phyloP scores from a whole-genome alignment of 108 stramenopile genomes.

The Discostella pseudostelligera region DNA sequence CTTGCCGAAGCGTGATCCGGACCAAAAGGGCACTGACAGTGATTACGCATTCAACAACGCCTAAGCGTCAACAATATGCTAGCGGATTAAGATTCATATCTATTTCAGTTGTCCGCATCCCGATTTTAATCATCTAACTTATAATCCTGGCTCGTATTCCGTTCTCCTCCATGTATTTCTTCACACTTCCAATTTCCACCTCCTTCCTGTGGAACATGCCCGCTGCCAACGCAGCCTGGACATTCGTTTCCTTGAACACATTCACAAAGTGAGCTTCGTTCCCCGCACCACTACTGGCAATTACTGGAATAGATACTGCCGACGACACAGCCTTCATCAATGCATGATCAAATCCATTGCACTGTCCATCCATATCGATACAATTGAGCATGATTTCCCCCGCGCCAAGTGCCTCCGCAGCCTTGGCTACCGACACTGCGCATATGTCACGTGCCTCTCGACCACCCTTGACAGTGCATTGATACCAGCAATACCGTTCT shows the following conservation, averaged over 20 bases:
- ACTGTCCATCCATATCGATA: conserved; percentile 98
- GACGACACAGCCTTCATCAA: conserved; percentile 88
- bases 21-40: conserved; percentile 26
- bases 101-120: neutral
- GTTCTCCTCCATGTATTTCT: conserved; percentile 65
- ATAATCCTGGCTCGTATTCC: conserved; percentile 69
- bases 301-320: conserved; percentile 94
- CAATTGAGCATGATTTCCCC: conserved; percentile 99
- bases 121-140: too few relatives aligned
- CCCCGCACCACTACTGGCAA: conserved; percentile 97
- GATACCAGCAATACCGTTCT: conserved; percentile 93
- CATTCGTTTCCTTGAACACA: conserved; percentile 85
- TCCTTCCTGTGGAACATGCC: conserved; percentile 98
- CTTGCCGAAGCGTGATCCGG: conserved; percentile 37
- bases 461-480: conserved; percentile 97
- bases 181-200: conserved; percentile 91
- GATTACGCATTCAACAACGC: conserved; percentile 33
- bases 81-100: too few relatives aligned
- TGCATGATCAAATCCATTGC: conserved; percentile 91
- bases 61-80: too few relatives aligned
- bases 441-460: conserved; percentile 91
- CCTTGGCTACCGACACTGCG: conserved; percentile 87
- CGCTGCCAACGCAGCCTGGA: conserved; percentile 96
- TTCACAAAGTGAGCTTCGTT: conserved; percentile 88
- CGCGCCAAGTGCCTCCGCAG: conserved; percentile 88